Percentiles rank a stretch among this genome's conserved stretches.
Evolutionary conservation across 2,329 filamentous ascomycete species (phyloP).

Genomic region (Apiospora aurea): DNA sequence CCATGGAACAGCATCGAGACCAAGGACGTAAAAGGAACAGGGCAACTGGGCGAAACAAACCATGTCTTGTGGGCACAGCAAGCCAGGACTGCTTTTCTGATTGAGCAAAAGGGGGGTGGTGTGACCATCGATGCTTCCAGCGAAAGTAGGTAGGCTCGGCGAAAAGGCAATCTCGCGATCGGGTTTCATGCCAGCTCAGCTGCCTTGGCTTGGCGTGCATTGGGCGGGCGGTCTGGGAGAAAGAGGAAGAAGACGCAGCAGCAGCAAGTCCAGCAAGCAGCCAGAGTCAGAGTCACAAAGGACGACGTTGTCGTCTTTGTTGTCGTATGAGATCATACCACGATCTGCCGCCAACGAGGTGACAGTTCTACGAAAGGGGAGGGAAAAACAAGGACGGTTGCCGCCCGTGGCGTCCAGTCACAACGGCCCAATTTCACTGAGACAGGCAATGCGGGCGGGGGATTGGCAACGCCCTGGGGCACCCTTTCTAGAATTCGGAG

Average conservation of each 20-base stretch:
- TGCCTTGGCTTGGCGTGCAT: constrained; percentile 11
- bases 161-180: constrained; percentile 8
- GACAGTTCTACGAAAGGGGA: not conserved
- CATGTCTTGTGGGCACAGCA: not conserved
- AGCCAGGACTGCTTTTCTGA: not conserved
- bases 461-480: not conserved
- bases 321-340: constrained; percentile 16
- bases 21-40: not conserved
- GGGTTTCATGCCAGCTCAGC: constrained; percentile 13
- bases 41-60: constrained; percentile 8
- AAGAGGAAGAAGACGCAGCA: not conserved
- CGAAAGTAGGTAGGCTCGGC: not conserved
- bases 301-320: not conserved
- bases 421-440: not conserved
- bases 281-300: not conserved
- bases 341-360: constrained; percentile 17
- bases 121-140: not conserved
- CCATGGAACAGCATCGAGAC: not conserved
- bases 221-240: not conserved
- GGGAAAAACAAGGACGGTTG: not conserved
- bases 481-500: not conserved
- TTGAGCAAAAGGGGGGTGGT: not conserved
- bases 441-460: constrained; percentile 17
- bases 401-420: not conserved
- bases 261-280: not conserved